Conservation (phyloP, 306 rosid genomes). For the Oxytropis ochrocephala region DNA sequence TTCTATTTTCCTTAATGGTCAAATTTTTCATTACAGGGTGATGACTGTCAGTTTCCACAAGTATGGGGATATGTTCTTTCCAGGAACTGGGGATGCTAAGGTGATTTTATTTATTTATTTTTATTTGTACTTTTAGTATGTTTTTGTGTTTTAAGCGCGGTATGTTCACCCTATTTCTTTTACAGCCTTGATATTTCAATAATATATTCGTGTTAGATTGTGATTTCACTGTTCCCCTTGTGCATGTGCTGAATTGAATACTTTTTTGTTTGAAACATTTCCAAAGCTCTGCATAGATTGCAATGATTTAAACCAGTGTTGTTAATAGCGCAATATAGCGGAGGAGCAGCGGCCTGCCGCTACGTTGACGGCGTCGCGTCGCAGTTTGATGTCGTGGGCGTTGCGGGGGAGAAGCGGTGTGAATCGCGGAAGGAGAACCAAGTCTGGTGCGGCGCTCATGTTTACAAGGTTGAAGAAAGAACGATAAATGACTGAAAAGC, state of each 20-base stretch:
- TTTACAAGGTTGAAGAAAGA: too few species aligned
- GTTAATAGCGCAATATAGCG: too few species aligned
- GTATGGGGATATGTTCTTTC: constrained; percentile 91
- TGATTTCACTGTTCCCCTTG: background rate
- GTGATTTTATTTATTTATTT: constrained; percentile 41
- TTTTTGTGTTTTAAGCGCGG: background rate
- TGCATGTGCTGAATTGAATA: background rate
- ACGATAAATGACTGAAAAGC: too few species aligned
- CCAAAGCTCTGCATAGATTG: background rate
- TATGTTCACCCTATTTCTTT: background rate
- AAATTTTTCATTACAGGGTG: constrained; percentile 65
- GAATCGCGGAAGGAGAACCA: too few species aligned
- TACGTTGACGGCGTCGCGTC: too few species aligned
- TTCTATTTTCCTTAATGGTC: constrained; percentile 19
- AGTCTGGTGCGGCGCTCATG: too few species aligned
- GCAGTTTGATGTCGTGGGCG: too few species aligned
- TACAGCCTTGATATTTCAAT: background rate
- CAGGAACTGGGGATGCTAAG: constrained; percentile 98
- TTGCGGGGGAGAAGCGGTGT: too few species aligned
- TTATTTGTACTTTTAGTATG: background rate
- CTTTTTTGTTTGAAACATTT: constrained; percentile 13
- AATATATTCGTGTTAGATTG: background rate
- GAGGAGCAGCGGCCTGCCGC: too few species aligned
- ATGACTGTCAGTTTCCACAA: constrained; percentile 99
- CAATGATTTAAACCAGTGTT: too few species aligned